These are phyloP conservation scores for Entomortierella lignicola DNA, from an alignment of 192 early-diverging fungal genomes.

Conservation along the genomic window DNA sequence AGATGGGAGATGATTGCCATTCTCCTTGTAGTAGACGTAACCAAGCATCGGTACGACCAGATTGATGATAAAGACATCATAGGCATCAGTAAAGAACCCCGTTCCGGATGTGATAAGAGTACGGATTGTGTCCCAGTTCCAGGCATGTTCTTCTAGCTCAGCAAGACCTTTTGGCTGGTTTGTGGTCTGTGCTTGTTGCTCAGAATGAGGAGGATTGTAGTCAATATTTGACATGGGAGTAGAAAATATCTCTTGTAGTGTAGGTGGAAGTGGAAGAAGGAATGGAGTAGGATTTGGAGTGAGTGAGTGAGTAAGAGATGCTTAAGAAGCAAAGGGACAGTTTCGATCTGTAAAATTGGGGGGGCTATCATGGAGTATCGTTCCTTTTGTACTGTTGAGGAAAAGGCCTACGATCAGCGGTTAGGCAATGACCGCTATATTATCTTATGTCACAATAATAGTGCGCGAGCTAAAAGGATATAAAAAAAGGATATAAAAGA, in stretches of 20 bases:
- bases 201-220: not conserved
- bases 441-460: too few relatives aligned
- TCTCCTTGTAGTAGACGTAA: slow-evolving; percentile 70
- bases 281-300: too few relatives aligned
- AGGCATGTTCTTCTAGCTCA: slow-evolving; percentile 65
- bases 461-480: too few relatives aligned
- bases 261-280: too few relatives aligned
- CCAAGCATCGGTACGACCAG: slow-evolving; percentile 89
- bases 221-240: not conserved
- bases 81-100: slow-evolving; percentile 94
- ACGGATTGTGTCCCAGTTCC: slow-evolving; percentile 78
- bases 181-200: not conserved
- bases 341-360: too few relatives aligned
- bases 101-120: slow-evolving; percentile 75
- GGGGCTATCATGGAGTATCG: too few relatives aligned
- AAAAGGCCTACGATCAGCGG: too few relatives aligned
- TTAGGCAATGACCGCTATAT: too few relatives aligned
- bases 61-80: slow-evolving; percentile 96
- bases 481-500: too few relatives aligned
- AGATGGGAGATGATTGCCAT: slow-evolving; percentile 66
- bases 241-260: not conserved
- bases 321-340: too few relatives aligned
- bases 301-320: too few relatives aligned
- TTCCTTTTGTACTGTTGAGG: too few relatives aligned
- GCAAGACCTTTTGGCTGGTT: slow-evolving; percentile 54